phyloP scores from a whole-genome alignment of 768 basidiomycete genomes.

The Suillus placidus region DNA sequence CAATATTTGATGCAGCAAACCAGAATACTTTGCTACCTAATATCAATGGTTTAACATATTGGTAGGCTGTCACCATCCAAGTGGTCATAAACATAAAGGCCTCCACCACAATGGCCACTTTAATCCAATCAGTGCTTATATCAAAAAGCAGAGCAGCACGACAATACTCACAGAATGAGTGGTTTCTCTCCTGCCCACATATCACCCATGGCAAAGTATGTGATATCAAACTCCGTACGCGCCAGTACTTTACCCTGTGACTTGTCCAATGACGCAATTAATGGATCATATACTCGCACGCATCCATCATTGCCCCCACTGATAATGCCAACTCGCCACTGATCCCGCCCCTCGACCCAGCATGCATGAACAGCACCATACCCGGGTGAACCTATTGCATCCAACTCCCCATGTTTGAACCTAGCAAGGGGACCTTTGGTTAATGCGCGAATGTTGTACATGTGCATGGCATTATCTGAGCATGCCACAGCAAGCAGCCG shows the following conservation, averaged over 20 bases:
- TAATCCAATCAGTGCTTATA: constrained; percentile 1
- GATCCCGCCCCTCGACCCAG: constrained; percentile 51
- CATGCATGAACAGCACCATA: constrained; percentile 56
- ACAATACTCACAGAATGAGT: constrained; percentile 58
- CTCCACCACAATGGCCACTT: constrained; percentile 55
- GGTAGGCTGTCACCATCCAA: constrained; percentile 23
- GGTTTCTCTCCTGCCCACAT: constrained; percentile 51
- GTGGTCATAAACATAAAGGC: constrained; percentile 48
- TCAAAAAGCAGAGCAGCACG: not conserved
- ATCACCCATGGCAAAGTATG: constrained; percentile 62
- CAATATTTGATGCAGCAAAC: too few species aligned
- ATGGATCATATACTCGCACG: constrained; percentile 67
- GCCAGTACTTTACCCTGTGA: constrained; percentile 54
- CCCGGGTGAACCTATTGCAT: constrained; percentile 27
- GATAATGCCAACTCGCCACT: constrained; percentile 48
- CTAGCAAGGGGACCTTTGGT: constrained; percentile 46
- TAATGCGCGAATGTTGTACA: constrained; percentile 68
- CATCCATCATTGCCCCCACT: constrained; percentile 72
- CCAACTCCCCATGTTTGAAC: constrained; percentile 50
- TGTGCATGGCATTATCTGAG: constrained; percentile 57
- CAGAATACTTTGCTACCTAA: not conserved
- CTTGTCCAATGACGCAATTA: constrained; percentile 38
- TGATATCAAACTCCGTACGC: constrained; percentile 58
- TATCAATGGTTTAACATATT: not conserved
- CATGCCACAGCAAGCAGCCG: constrained; percentile 62